A percentile compares a stretch with the other conserved stretches of the same genome.
These are phyloP conservation scores for Scheffersomyces stambukii DNA, from an alignment of 1,139 yeast species.

Conservation along the genomic window DNA sequence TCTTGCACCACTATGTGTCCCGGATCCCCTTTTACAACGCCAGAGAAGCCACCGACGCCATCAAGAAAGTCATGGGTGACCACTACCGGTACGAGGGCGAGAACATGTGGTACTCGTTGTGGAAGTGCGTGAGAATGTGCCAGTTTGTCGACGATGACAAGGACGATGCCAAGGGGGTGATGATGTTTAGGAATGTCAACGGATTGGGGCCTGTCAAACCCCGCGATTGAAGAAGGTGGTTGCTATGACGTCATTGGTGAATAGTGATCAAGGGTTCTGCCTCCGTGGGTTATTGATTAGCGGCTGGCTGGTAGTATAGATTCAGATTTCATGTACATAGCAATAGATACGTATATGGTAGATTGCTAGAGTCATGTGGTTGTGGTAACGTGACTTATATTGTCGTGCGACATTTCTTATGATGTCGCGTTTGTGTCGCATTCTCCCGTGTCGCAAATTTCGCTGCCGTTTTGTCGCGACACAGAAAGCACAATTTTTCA, in stretches of 20 bases:
- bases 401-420: no score
- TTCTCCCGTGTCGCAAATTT: no score
- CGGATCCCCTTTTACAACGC: constrained; percentile 86
- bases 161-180: constrained; percentile 52
- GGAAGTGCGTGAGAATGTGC: constrained; percentile 70
- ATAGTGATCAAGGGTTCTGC: constrained; percentile 1
- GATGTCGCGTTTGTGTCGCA: no score
- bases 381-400: no score
- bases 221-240: no score
- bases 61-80: constrained; percentile 77
- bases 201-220: constrained; percentile 45
- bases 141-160: constrained; percentile 77
- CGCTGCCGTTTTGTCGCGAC: no score
- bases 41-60: constrained; percentile 74
- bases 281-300: constrained; percentile 5
- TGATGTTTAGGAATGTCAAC: constrained; percentile 58
- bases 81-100: constrained; percentile 67
- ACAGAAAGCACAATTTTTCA: constrained; percentile 1
- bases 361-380: no score
- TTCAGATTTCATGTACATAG: no score
- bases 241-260: no score
- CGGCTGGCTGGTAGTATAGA: no score
- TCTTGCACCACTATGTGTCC: constrained; percentile 78
- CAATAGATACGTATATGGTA: no score
- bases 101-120: constrained; percentile 69